A percentile compares a stretch with the other conserved stretches of the same genome.
Evolutionary conservation across 495 filamentous ascomycete genomes (phyloP).

Genomic region (Evernia prunastri): DNA sequence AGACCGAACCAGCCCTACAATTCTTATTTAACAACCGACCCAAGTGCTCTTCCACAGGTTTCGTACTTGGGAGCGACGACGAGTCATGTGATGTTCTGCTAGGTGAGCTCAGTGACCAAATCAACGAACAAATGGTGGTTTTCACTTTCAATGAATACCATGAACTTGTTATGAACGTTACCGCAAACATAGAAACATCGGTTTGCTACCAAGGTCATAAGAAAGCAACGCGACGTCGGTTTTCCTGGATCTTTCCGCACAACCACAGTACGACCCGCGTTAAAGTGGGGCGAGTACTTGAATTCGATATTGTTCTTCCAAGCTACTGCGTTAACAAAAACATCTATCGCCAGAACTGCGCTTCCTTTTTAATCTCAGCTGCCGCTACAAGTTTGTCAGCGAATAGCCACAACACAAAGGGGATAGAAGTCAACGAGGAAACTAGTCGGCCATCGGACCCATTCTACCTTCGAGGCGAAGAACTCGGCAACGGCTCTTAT

Average conservation of each 20-base stretch:
- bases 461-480: not conserved
- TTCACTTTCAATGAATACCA: not conserved
- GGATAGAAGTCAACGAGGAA: too few relatives aligned
- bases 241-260: not conserved
- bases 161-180: not conserved
- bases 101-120: not conserved
- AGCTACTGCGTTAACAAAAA: not conserved
- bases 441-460: not conserved
- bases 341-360: not conserved
- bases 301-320: not conserved
- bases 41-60: not conserved
- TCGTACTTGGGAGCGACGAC: not conserved
- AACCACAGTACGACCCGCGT: not conserved
- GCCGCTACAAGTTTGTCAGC: not conserved
- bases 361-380: not conserved
- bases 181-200: not conserved
- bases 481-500: not conserved
- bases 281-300: not conserved
- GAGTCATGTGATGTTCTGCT: not conserved
- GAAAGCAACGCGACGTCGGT: not conserved
- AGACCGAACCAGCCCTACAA: not conserved
- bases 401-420: not conserved
- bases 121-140: not conserved
- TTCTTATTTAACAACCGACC: not conserved
- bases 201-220: not conserved